phyloP scores from a whole-genome alignment of 495 filamentous ascomycete species.

The Tuber indicum region DNA sequence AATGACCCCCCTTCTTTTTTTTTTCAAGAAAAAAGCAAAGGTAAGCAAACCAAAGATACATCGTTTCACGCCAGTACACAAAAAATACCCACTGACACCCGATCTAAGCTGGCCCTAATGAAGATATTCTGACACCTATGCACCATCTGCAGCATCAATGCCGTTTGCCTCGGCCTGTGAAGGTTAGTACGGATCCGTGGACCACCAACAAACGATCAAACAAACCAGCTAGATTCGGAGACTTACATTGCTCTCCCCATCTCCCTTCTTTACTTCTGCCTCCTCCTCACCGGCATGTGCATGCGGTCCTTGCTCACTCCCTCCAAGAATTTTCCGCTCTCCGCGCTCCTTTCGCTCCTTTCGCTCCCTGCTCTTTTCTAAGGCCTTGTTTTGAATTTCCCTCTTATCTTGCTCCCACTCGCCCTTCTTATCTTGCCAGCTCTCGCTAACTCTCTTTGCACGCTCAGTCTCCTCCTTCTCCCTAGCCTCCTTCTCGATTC shows the following conservation, averaged over 20 bases:
- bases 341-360: conserved; percentile 22
- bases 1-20: conserved; percentile 24
- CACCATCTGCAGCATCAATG: conserved; percentile 23
- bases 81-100: conserved; percentile 18
- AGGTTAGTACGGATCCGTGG: background rate
- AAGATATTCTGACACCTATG: conserved; percentile 24
- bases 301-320: conserved; percentile 34
- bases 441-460: conserved; percentile 49
- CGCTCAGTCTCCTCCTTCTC: conserved; percentile 52
- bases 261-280: conserved; percentile 16
- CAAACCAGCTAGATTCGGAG: conserved; percentile 6
- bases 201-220: conserved; percentile 17
- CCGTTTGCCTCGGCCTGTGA: conserved; percentile 7
- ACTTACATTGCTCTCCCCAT: conserved; percentile 15
- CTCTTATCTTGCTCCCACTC: conserved; percentile 82
- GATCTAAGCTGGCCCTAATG: conserved; percentile 17
- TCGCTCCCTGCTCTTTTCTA: conserved; percentile 48
- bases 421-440: conserved; percentile 56
- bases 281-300: conserved; percentile 36
- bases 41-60: background rate
- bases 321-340: conserved; percentile 12
- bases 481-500: conserved; percentile 54
- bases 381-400: conserved; percentile 60
- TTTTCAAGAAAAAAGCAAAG: conserved; percentile 19
- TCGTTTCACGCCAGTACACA: background rate